Percentiles rank a stretch among this genome's conserved stretches.
phyloP scores from a whole-genome alignment of 148 eudicot genomes.

The Rhododendron williamsianum region DNA sequence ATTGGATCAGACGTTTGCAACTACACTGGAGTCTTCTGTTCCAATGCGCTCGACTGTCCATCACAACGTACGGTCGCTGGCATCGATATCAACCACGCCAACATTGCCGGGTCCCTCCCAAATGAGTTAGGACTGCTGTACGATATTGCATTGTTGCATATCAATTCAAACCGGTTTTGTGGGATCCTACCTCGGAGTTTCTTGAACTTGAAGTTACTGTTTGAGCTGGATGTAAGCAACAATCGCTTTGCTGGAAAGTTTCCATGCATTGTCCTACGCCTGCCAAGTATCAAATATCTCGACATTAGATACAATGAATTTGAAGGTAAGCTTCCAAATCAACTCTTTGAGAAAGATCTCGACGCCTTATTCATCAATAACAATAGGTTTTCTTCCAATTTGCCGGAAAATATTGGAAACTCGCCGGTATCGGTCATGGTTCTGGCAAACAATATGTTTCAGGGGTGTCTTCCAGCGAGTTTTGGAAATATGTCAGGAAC shows the following conservation, averaged over 20 bases:
- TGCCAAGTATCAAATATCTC: constrained; percentile 13
- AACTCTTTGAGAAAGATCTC: constrained; percentile 14
- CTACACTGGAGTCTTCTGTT: constrained; percentile 21
- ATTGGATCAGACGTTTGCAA: constrained; percentile 16
- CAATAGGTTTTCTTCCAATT: constrained; percentile 11
- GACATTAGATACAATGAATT: constrained; percentile 22
- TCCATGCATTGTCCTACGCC: constrained; percentile 12
- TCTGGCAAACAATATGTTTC: constrained; percentile 13
- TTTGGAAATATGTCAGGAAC: constrained; percentile 12
- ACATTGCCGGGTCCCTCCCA: constrained; percentile 16
- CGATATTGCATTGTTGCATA: constrained; percentile 15
- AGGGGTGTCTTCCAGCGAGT: constrained; percentile 18
- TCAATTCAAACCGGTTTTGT: constrained; percentile 20
- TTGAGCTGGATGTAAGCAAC: constrained; percentile 21
- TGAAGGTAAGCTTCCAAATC: constrained; percentile 16
- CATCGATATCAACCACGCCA: constrained; percentile 10
- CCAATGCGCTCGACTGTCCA: not conserved
- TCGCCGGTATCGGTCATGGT: constrained; percentile 17
- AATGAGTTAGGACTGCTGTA: constrained; percentile 22
- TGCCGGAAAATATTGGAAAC: constrained; percentile 18
- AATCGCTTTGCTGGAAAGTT: constrained; percentile 19
- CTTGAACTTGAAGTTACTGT: constrained; percentile 16
- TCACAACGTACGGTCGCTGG: constrained; percentile 14
- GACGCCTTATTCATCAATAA: constrained; percentile 20
- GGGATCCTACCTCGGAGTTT: constrained; percentile 15